Conservation (phyloP, 768 basidiomycete species). For the Pleurotus tuoliensis region DNA sequence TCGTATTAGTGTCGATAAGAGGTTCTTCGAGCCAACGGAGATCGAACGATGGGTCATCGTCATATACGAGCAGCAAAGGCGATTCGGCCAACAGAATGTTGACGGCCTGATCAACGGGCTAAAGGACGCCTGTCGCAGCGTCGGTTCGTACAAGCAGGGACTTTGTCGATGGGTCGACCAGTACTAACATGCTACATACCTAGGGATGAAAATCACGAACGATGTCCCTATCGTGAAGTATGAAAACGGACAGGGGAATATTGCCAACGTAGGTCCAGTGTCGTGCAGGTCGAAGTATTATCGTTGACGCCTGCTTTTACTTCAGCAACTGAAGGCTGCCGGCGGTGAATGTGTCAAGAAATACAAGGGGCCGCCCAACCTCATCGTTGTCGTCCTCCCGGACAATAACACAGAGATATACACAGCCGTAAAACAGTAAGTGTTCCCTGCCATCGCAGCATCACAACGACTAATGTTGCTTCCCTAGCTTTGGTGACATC, state of each 20-base stretch:
- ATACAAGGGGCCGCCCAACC: slow-evolving; percentile 39
- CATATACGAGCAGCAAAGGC: slow-evolving; percentile 56
- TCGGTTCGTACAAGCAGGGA: slow-evolving; percentile 44
- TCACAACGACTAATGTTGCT: not conserved
- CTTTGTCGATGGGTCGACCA: not conserved
- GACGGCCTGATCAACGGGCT: slow-evolving; percentile 55
- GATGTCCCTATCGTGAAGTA: slow-evolving; percentile 42
- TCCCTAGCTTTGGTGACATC: slow-evolving; percentile 61
- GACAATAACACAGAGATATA: slow-evolving; percentile 76
- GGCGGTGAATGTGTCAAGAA: slow-evolving; percentile 44
- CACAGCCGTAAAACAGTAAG: slow-evolving; percentile 74
- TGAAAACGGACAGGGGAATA: slow-evolving; percentile 54
- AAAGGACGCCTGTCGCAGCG: slow-evolving; percentile 41
- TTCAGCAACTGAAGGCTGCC: slow-evolving; percentile 39
- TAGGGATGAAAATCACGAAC: slow-evolving; percentile 58
- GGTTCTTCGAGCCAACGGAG: slow-evolving; percentile 53
- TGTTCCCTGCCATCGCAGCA: slow-evolving; percentile 9
- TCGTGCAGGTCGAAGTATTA: not conserved
- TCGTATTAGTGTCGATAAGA: slow-evolving; percentile 60
- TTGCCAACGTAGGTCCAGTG: slow-evolving; percentile 29
- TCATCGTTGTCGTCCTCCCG: slow-evolving; percentile 63
- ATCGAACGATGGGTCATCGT: slow-evolving; percentile 62
- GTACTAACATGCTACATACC: not conserved
- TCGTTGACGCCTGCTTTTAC: not conserved
- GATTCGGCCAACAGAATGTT: slow-evolving; percentile 50